These are phyloP conservation scores for Endothia cerciana DNA, from an alignment of 2,329 filamentous ascomycete genomes.

Conservation along the genomic window DNA sequence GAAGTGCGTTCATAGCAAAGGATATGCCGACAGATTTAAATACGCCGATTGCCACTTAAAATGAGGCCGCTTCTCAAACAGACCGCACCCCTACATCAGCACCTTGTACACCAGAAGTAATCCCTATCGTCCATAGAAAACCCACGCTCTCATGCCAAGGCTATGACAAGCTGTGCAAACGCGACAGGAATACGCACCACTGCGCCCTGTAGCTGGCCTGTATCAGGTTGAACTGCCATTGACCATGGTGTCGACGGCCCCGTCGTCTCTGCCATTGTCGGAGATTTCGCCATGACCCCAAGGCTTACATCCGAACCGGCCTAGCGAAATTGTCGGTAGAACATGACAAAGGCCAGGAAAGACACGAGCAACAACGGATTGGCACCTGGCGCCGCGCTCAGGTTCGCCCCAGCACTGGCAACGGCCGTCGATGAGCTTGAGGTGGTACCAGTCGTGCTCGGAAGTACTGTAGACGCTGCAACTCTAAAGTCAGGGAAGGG, in stretches of 20 bases:
- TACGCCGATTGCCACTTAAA: neutral
- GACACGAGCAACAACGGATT: conserved; percentile 4
- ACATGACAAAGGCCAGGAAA: neutral
- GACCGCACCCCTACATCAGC: neutral
- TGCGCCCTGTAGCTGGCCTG: neutral
- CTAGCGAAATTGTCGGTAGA: conserved; percentile 1
- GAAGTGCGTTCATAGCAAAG: neutral
- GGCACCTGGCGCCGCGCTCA: neutral
- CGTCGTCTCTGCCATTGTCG: neutral
- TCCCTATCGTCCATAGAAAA: no score
- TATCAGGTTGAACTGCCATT: neutral
- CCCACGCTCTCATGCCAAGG: no score
- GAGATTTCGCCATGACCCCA: neutral
- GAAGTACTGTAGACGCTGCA: neutral
- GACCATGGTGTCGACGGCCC: neutral
- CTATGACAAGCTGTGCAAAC: no score
- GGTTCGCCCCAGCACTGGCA: neutral
- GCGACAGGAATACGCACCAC: no score
- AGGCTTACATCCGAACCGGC: no score
- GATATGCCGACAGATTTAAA: no score
- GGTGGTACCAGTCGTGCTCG: neutral
- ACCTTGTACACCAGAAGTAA: neutral
- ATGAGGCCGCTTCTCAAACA: neutral
- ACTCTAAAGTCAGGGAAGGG: neutral
- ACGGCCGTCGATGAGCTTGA: neutral